These are phyloP conservation scores for Colletotrichum theobromicola DNA, from an alignment of 2,329 filamentous ascomycete genomes.

Conservation along the genomic window DNA sequence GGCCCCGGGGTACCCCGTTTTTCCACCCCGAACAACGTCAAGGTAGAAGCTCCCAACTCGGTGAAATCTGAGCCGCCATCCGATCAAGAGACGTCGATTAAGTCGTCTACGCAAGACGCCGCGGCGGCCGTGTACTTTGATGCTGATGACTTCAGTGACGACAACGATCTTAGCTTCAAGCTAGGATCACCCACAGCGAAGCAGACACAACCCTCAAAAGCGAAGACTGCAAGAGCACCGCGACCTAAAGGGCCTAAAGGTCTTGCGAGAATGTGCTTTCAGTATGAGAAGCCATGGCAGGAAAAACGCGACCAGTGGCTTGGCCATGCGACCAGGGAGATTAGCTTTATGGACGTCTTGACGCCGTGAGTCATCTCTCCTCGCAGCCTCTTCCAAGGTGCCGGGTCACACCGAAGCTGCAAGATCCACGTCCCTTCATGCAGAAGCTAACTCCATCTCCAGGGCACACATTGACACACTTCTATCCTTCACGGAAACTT, in stretches of 20 bases:
- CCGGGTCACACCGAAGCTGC: no score
- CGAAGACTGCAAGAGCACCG: background rate
- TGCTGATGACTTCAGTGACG: background rate
- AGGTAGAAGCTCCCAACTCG: background rate
- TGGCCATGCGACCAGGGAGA: background rate
- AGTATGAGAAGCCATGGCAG: background rate
- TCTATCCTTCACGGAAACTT: background rate
- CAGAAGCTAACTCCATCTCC: background rate
- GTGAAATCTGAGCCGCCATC: background rate
- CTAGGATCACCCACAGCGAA: accelerated
- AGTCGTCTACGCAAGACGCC: background rate
- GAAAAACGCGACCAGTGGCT: background rate
- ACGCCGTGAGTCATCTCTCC: background rate
- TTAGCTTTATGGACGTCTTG: background rate
- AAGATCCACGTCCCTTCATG: no score
- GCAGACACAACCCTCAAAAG: background rate
- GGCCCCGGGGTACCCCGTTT: background rate
- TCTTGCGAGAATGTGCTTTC: background rate
- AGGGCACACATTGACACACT: background rate
- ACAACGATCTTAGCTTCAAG: background rate
- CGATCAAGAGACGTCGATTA: no score
- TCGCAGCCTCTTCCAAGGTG: no score
- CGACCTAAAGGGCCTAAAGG: background rate
- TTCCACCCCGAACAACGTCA: background rate
- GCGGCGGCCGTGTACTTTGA: background rate